Evolutionary conservation across 257 asterid genomes (phyloP).

Genomic region (Przewalskia tangutica): DNA sequence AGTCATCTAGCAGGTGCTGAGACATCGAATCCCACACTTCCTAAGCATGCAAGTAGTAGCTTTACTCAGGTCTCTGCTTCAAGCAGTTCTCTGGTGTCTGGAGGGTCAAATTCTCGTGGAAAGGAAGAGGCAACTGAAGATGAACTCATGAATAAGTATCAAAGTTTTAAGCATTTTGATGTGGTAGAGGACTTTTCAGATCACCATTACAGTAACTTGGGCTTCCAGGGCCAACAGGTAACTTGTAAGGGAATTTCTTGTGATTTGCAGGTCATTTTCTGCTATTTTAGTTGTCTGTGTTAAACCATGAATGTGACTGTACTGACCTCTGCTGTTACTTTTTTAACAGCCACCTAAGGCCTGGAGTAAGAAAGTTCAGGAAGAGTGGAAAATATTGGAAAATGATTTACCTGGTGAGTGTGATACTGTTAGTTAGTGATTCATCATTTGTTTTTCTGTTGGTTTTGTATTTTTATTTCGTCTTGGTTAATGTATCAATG

Average conservation of each 20-base stretch:
- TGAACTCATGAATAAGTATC: constrained; percentile 22
- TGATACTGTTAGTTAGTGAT: not conserved
- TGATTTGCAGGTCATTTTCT: not conserved
- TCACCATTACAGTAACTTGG: constrained; percentile 32
- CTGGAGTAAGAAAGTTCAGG: constrained; percentile 50
- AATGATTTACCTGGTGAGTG: constrained; percentile 47
- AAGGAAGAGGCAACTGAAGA: constrained; percentile 21
- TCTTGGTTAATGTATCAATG: not conserved
- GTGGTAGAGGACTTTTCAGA: constrained; percentile 38
- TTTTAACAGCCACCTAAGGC: constrained; percentile 33
- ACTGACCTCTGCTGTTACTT: constrained; percentile 2
- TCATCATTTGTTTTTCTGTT: not conserved
- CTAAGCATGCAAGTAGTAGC: not conserved
- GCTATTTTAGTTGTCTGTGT: not conserved
- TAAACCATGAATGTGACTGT: not conserved
- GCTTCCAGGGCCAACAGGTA: constrained; percentile 37
- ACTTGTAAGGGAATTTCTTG: not conserved
- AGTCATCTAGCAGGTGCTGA: constrained; percentile 5
- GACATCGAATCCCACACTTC: constrained; percentile 7
- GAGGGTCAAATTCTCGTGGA: constrained; percentile 21
- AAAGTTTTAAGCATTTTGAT: constrained; percentile 35
- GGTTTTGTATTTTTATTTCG: not conserved
- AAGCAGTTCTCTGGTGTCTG: constrained; percentile 18
- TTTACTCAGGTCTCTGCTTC: constrained; percentile 16
- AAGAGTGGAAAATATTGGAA: constrained; percentile 52